Base-by-base conservation (phyloP, 2,329 filamentous ascomycete genomes). In the Aspergillus japonicus region DNA sequence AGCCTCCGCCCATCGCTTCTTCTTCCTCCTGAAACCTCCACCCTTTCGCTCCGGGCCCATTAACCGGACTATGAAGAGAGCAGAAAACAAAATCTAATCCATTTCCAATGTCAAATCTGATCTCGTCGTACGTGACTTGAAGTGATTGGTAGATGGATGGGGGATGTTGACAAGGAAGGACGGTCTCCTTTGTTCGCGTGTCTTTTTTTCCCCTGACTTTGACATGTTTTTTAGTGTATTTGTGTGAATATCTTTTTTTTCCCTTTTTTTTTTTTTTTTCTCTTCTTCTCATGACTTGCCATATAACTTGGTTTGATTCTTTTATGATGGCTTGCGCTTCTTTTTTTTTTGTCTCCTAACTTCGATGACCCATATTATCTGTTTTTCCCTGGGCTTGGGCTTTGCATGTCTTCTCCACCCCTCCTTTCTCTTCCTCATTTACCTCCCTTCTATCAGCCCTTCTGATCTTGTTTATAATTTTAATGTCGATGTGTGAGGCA, bases 391-490 rank as follows among this genome's bases (percentile, higher is more conserved):
- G 39, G 39, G 39, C 50, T 31, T 51, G 50, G 50, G 50, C 26
- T 26, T 21, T 51, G 56, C 42, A 59, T 50, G 53, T 56, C 50
- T 50, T 29, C 24, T 23, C 29, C 12, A 31, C 33, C 7, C 23
- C 42, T 54, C 42, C 10, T 54, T 23, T 24, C 29, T 11, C 47
- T 23, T 42, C 7, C 42, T 48, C 35, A 24, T 47, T 54, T 58
- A 58, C 58, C 50, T 48, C 53, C 55, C 56, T 63, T 48, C 35
- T 55, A 31, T 31, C 42, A 19, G 56, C 47, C 47, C 55, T 52
- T 35, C 35, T 21, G 14, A 55, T 54, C 53, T 52, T 62, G 61
- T 62, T 44, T 58, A 60, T 62, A 62, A 56, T 47, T 54, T 47
- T 52, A 57, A 57, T 57, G 55, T 51, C 47, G 51, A 57, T 57